Base-by-base conservation (phyloP, 2,329 filamentous ascomycete genomes). In the Neofusicoccum ribis region DNA sequence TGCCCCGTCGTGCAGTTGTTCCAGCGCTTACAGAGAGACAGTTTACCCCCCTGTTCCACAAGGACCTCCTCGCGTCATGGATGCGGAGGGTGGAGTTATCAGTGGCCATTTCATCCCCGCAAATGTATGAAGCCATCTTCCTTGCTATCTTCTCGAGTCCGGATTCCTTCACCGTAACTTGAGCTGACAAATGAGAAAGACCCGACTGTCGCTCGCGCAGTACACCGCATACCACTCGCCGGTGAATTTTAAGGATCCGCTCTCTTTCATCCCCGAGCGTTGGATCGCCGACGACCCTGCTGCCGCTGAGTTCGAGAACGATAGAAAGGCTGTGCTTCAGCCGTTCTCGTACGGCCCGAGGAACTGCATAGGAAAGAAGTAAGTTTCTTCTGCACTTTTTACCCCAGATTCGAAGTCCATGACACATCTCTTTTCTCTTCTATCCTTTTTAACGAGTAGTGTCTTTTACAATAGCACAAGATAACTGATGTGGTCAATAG, bases 31-130 rank as follows among this genome's bases (percentile, higher is more conserved):
- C 1, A 23, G 27, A 31, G 27, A 5, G 0, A 7, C 27, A 31
- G 27, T 31, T 2, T 80, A 80, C 68, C 81, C 81, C 1, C 80
- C 81, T 0, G 77, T 83, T 4, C 76, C 80, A 2, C 73, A 74
- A 27, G 78, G 79, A 4, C 72, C 80, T 14, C 69, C 77, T 14
- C 73, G 79, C 4, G 70, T 72, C 5, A 72, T 76, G 0, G 74
- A 76, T 5, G 68, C 71, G 17, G 76, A 71, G 6, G 80, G 80
- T 2, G 70, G 71, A 3, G 31, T 70, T 0, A 76, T 82, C 17
- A 73, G 73, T 63, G 78, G 78, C 1, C 67, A 77, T 41, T 68
- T 64, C 14, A 68, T 82, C 3, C 78, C 79, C 3, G 76, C 74
- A 6, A 37, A 51, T 15, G 49, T 51, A 31, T 5, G 5, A 31